phyloP scores from a whole-genome alignment of 179 eudicot genomes.

The Corrigiola litoralis region DNA sequence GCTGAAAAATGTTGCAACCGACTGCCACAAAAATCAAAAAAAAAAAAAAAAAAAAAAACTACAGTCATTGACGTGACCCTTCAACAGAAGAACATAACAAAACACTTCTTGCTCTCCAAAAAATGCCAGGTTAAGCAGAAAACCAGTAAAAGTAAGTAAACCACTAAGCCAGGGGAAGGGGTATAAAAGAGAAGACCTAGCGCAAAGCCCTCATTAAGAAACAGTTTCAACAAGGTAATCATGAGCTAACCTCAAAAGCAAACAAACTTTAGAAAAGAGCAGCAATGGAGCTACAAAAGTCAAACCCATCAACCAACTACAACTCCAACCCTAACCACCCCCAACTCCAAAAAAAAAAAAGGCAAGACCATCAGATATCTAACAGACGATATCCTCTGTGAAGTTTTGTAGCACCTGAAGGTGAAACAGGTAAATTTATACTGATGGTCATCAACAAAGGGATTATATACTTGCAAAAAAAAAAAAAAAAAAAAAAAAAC shows the following conservation, averaged over 20 bases:
- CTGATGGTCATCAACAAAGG: background rate
- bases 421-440: background rate
- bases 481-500: conserved; percentile 15
- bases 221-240: background rate
- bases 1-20: conserved; percentile 48
- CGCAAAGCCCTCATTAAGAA: background rate
- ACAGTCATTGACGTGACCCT: too few species aligned
- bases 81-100: too few species aligned
- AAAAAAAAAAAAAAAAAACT: background rate
- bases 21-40: conserved; percentile 18
- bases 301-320: background rate
- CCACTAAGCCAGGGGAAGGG: background rate
- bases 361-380: background rate
- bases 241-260: background rate
- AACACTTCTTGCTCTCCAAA: too few species aligned
- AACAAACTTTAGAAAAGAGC: background rate
- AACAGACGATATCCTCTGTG: background rate
- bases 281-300: background rate
- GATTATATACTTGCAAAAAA: background rate
- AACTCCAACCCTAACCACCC: background rate
- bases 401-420: background rate
- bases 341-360: background rate
- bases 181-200: background rate
- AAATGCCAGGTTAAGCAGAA: background rate
- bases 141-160: background rate